Percentiles rank a stretch among this genome's conserved stretches.
Conservation (phyloP, 1,284 basidiomycete genomes). For the Rhodotorula sp. region DNA sequence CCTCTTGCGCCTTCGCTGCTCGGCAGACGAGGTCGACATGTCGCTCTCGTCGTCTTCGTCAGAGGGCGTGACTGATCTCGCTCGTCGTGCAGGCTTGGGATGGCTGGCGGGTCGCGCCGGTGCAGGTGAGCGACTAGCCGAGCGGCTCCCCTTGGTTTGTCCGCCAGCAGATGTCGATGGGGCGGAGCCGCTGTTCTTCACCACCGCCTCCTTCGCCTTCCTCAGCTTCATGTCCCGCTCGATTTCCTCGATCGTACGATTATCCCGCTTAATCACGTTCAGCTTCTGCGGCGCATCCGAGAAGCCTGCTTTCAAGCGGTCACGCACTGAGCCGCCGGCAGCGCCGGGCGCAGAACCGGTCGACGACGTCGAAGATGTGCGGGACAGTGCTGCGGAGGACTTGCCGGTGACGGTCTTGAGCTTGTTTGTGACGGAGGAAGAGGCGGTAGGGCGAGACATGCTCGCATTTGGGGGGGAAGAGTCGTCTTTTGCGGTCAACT, state of each 20-base stretch:
- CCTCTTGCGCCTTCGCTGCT: conserved; percentile 1
- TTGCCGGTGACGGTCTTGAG: background rate
- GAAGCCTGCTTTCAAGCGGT: conserved; percentile 32
- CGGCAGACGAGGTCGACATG: background rate
- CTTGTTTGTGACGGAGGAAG: background rate
- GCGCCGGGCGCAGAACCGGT: background rate
- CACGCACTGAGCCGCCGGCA: background rate
- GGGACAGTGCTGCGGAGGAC: background rate
- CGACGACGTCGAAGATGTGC: background rate
- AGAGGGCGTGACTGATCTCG: background rate
- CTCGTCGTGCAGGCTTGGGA: background rate
- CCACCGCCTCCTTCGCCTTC: conserved; percentile 1
- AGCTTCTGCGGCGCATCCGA: conserved; percentile 30
- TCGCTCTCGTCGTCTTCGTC: background rate
- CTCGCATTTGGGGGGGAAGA: background rate
- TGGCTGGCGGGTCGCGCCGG: background rate
- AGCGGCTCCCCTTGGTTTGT: no score
- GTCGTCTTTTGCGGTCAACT: no score
- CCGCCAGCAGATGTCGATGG: background rate
- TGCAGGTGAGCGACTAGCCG: background rate
- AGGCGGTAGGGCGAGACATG: background rate
- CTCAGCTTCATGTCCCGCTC: conserved; percentile 39
- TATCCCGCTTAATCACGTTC: conserved; percentile 40
- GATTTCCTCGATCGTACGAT: conserved; percentile 44
- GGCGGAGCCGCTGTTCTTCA: background rate